phyloP scores from a whole-genome alignment of 208 protist species.

The Zelonia costaricensis region DNA sequence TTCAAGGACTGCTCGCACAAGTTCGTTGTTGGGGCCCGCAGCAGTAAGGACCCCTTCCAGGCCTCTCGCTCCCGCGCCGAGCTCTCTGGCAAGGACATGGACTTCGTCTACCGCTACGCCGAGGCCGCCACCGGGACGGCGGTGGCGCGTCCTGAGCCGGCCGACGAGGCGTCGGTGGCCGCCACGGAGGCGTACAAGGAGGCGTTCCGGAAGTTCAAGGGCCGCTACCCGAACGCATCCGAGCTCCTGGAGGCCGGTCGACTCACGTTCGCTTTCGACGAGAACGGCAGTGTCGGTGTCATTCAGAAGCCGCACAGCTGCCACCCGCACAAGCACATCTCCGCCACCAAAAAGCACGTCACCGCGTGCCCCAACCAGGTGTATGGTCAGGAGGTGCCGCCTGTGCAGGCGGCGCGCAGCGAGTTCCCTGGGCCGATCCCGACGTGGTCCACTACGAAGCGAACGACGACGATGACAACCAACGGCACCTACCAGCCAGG shows the following conservation, averaged over 20 bases:
- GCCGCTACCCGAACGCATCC: conserved; percentile 63
- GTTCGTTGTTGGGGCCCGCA: conserved; percentile 19
- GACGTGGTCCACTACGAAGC: conserved; percentile 83
- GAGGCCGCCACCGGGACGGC: conserved; percentile 42
- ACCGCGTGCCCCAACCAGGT: conserved; percentile 63
- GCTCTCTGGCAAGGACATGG: conserved; percentile 64
- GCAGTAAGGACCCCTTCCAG: conserved; percentile 52
- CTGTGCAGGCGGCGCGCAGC: conserved; percentile 65
- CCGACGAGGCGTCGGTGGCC: conserved; percentile 31
- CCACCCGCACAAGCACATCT: conserved; percentile 79
- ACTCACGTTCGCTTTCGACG: conserved; percentile 73
- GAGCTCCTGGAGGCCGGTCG: conserved; percentile 75
- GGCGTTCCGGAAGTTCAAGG: conserved; percentile 72
- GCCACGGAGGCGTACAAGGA: conserved; percentile 72
- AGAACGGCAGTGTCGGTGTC: conserved; percentile 72
- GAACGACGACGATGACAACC: conserved; percentile 55
- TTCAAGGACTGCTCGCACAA: conserved; percentile 58
- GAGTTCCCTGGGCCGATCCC: conserved; percentile 84
- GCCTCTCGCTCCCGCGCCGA: conserved; percentile 44
- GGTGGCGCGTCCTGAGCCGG: conserved; percentile 35
- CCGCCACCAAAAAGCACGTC: conserved; percentile 48
- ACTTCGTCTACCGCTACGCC: conserved; percentile 86
- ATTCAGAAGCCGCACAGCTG: conserved; percentile 82
- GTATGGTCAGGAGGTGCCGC: conserved; percentile 56
- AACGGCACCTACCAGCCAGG: conserved; percentile 67